phyloP scores from a whole-genome alignment of 257 asterid genomes.

The Buddleja alternifolia region DNA sequence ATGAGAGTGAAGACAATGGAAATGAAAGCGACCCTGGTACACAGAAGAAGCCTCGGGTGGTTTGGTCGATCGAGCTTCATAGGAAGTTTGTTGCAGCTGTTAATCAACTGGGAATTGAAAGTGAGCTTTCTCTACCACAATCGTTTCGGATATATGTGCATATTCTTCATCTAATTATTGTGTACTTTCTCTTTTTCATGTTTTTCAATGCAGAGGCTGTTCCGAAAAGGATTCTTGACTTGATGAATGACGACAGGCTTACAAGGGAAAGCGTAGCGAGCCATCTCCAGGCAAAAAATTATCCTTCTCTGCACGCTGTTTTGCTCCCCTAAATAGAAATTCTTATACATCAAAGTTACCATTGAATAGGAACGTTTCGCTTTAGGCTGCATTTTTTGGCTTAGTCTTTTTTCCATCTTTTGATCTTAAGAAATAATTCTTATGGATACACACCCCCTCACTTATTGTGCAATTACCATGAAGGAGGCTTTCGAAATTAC shows the following conservation, averaged over 20 bases:
- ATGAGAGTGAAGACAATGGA: constrained; percentile 58
- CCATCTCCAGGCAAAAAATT: constrained; percentile 80
- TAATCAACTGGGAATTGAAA: constrained; percentile 85
- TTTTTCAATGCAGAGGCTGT: constrained; percentile 71
- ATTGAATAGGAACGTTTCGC: constrained; percentile 8
- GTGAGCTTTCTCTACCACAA: constrained; percentile 42
- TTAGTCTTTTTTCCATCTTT: too few species aligned
- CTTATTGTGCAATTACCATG: too few species aligned
- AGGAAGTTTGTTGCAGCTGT: constrained; percentile 85
- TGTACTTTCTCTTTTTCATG: not conserved
- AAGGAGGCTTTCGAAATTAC: too few species aligned
- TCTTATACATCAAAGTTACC: not conserved
- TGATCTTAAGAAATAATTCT: too few species aligned
- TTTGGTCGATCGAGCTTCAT: constrained; percentile 94
- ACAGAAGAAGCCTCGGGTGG: constrained; percentile 88
- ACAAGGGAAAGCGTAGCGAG: constrained; percentile 92
- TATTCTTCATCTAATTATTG: constrained; percentile 1
- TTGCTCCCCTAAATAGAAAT: not conserved
- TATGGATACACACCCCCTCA: too few species aligned
- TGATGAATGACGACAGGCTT: constrained; percentile 89
- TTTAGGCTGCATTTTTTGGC: constrained; percentile 3
- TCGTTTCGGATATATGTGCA: not conserved
- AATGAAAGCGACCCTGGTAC: constrained; percentile 56
- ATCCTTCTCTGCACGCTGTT: constrained; percentile 19
- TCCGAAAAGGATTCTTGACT: constrained; percentile 85